These are phyloP conservation scores for Fonsecaea pedrosoi DNA, from an alignment of 2,329 filamentous ascomycete species.

Conservation along the genomic window DNA sequence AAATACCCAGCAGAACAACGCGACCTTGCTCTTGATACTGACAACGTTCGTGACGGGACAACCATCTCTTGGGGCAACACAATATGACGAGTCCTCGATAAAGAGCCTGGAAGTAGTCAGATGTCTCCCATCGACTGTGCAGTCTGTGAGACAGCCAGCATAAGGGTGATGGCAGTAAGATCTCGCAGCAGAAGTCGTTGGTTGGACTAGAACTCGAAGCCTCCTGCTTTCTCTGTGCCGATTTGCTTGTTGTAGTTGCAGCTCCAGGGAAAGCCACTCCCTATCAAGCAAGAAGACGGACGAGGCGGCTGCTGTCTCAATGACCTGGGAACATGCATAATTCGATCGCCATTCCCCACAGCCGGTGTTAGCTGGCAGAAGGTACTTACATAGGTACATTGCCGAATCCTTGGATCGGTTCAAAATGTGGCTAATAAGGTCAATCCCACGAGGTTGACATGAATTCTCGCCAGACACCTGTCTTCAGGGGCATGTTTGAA, in stretches of 20 bases:
- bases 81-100: neutral
- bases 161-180: constrained; percentile 1
- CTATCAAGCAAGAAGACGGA: constrained; percentile 10
- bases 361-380: neutral
- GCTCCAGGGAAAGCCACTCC: neutral
- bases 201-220: neutral
- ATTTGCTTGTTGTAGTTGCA: neutral
- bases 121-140: neutral
- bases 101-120: constrained; percentile 4
- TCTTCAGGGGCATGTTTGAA: neutral
- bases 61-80: neutral
- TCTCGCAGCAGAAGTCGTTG: neutral
- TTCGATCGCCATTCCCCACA: neutral
- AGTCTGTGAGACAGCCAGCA: neutral
- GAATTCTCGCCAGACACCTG: neutral
- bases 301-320: constrained; percentile 1
- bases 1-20: constrained; percentile 19
- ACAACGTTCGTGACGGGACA: constrained; percentile 1
- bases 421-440: constrained; percentile 11
- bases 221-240: neutral
- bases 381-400: constrained; percentile 10
- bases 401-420: constrained; percentile 12
- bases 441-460: neutral
- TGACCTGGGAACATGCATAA: constrained; percentile 2
- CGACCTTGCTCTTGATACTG: constrained; percentile 5